Percentiles rank a stretch among this genome's conserved stretches.
These are phyloP conservation scores for Hagleromyces aurorensis DNA, from an alignment of 805 yeast genomes.

Conservation along the genomic window DNA sequence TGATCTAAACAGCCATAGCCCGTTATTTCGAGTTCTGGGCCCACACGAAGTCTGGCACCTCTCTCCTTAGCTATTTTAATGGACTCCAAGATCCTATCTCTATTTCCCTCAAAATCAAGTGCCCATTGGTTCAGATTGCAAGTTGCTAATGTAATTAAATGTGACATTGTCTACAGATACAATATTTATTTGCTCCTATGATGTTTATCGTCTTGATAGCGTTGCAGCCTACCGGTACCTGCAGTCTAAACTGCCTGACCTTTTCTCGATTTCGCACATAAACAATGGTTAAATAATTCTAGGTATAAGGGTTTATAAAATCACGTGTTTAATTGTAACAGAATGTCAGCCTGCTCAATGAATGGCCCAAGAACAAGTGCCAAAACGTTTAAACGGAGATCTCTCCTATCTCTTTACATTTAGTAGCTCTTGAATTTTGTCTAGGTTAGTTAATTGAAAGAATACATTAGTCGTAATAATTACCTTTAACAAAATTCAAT, in stretches of 20 bases:
- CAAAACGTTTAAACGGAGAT: too few species aligned
- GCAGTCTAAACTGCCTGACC: too few species aligned
- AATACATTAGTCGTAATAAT: too few species aligned
- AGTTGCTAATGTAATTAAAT: slow-evolving; percentile 80
- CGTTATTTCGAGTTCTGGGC: slow-evolving; percentile 91
- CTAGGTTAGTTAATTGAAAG: too few species aligned
- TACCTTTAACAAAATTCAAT: too few species aligned
- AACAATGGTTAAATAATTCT: not conserved
- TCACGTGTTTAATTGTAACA: not conserved
- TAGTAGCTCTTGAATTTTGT: too few species aligned
- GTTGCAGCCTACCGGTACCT: too few species aligned
- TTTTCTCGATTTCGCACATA: not conserved
- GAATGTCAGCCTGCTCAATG: too few species aligned
- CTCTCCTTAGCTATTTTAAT: slow-evolving; percentile 65
- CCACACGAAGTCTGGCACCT: slow-evolving; percentile 82
- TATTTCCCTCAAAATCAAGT: slow-evolving; percentile 91
- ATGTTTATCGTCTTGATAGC: too few species aligned
- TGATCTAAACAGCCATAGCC: slow-evolving; percentile 96
- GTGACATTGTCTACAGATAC: slow-evolving; percentile 84
- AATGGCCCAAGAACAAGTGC: too few species aligned
- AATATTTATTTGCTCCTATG: too few species aligned
- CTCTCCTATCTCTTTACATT: too few species aligned
- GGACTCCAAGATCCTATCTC: slow-evolving; percentile 81
- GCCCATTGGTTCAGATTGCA: slow-evolving; percentile 99
- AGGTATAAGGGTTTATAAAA: not conserved